Percentiles rank a stretch among this genome's conserved stretches.
phyloP scores from a whole-genome alignment of 345 rosid genomes.

The Rhizophora mangle region DNA sequence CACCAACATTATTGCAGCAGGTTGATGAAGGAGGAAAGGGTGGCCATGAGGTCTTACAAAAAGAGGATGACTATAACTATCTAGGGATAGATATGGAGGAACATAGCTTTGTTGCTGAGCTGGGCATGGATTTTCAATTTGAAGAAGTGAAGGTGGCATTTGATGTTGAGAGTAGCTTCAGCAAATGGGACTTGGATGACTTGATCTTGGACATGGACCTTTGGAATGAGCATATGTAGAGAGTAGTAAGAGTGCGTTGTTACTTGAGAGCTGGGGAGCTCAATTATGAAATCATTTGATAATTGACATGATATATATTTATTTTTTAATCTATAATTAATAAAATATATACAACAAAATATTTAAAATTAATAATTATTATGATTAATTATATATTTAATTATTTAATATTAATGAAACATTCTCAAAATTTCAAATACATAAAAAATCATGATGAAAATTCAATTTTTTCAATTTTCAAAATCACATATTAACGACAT shows the following conservation, averaged over 20 bases:
- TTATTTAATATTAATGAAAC: no score
- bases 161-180: slow-evolving; percentile 8
- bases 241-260: background rate
- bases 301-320: no score
- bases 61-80: background rate
- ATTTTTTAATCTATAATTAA: no score
- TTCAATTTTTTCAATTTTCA: no score
- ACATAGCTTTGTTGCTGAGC: slow-evolving; percentile 6
- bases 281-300: no score
- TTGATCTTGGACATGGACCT: slow-evolving; percentile 25
- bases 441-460: no score
- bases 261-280: background rate
- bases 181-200: slow-evolving; percentile 29
- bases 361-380: no score
- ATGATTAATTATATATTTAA: no score
- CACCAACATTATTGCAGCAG: background rate
- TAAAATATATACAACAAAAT: no score
- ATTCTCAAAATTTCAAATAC: no score
- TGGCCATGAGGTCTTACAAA: background rate
- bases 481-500: no score
- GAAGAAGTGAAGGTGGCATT: slow-evolving; percentile 16
- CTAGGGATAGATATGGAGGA: slow-evolving; percentile 6
- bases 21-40: background rate
- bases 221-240: slow-evolving; percentile 16
- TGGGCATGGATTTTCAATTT: slow-evolving; percentile 17